Evolutionary conservation across 2,329 filamentous ascomycete species (phyloP).

Genomic region (Sarocladium oryzae): DNA sequence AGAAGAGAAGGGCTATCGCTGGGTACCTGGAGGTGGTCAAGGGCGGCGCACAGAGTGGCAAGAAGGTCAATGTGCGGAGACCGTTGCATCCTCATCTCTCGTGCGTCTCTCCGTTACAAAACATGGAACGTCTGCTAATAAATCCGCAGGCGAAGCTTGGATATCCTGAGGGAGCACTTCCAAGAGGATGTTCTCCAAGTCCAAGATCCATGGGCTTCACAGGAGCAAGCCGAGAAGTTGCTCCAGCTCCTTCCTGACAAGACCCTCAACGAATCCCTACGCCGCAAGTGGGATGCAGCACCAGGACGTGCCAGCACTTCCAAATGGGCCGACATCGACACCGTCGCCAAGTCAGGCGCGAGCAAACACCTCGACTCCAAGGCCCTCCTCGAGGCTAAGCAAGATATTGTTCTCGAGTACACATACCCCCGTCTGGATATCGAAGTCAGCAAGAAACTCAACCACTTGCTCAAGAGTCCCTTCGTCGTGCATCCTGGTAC

Average conservation of each 20-base stretch:
- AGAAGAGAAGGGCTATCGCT: slow-evolving; percentile 76
- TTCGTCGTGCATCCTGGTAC: slow-evolving; percentile 96
- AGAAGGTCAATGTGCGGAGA: slow-evolving; percentile 76
- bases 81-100: slow-evolving; percentile 85
- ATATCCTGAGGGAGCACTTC: slow-evolving; percentile 80
- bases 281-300: slow-evolving; percentile 84
- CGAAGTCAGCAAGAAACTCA: slow-evolving; percentile 94
- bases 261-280: slow-evolving; percentile 67
- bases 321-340: slow-evolving; percentile 95
- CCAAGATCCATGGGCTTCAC: slow-evolving; percentile 77
- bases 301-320: slow-evolving; percentile 67
- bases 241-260: slow-evolving; percentile 80
- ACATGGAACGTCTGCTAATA: slow-evolving; percentile 13
- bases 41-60: slow-evolving; percentile 78
- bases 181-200: slow-evolving; percentile 71
- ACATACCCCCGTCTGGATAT: slow-evolving; percentile 96
- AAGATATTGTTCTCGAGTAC: slow-evolving; percentile 94
- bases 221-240: slow-evolving; percentile 68
- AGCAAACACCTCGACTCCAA: slow-evolving; percentile 66
- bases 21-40: slow-evolving; percentile 87
- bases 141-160: slow-evolving; percentile 63
- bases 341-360: slow-evolving; percentile 69
- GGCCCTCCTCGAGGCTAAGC: slow-evolving; percentile 79
- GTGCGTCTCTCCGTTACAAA: slow-evolving; percentile 33
- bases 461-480: slow-evolving; percentile 94